Evolutionary conservation across 164 flowering plant species (phyloP).

Genomic region (Umbilicus rupestris): DNA sequence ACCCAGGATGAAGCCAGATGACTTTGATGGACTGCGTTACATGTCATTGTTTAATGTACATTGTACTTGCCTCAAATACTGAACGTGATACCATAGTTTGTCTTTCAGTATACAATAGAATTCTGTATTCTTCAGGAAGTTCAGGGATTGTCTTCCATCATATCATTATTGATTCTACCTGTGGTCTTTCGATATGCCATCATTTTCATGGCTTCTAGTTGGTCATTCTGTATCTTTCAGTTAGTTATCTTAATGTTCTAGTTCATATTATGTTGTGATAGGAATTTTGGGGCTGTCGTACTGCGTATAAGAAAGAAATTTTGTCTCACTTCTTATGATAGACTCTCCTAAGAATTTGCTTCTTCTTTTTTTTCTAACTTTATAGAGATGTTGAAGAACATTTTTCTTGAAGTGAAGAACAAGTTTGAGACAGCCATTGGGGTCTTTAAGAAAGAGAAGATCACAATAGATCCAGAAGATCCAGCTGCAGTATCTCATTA

Average conservation of each 20-base stretch:
- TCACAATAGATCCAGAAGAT: slow-evolving; percentile 84
- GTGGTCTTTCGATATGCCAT: too few relatives aligned
- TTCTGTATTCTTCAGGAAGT: too few relatives aligned
- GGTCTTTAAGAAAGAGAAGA: slow-evolving; percentile 72
- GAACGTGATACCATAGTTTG: too few relatives aligned
- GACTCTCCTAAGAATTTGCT: neutral
- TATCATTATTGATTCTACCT: too few relatives aligned
- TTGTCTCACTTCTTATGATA: neutral
- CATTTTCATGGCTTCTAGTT: too few relatives aligned
- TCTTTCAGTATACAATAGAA: too few relatives aligned
- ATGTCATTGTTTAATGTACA: too few relatives aligned
- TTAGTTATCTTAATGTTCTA: too few relatives aligned
- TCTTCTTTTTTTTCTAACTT: slow-evolving; percentile 6
- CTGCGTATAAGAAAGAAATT: neutral
- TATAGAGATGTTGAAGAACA: slow-evolving; percentile 81
- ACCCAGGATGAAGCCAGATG: neutral
- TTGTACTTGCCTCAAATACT: too few relatives aligned
- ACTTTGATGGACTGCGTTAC: neutral
- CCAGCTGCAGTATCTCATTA: slow-evolving; percentile 84
- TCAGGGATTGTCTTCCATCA: too few relatives aligned
- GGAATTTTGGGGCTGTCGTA: neutral
- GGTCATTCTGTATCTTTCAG: too few relatives aligned
- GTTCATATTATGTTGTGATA: too few relatives aligned
- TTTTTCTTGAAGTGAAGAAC: slow-evolving; percentile 78
- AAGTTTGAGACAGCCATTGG: slow-evolving; percentile 86